phyloP scores from a whole-genome alignment of 2,329 filamentous ascomycete genomes.

The Mollisiaceae sp. region DNA sequence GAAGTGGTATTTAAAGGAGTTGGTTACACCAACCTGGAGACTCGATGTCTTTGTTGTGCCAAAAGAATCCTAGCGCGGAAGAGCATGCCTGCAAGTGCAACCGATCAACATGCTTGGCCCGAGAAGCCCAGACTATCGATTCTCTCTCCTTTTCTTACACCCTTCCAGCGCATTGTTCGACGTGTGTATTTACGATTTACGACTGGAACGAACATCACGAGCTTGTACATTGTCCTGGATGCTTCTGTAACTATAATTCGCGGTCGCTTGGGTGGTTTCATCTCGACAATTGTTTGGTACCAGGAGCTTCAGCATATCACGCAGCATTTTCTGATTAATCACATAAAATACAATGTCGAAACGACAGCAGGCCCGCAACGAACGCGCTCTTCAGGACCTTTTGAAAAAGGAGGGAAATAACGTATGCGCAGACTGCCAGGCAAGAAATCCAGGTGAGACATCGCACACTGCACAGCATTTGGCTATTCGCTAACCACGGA shows the following conservation, averaged over 20 bases:
- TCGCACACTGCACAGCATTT: neutral
- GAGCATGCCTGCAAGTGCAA: conserved; percentile 1
- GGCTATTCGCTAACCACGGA: conserved; percentile 23
- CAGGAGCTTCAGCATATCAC: conserved; percentile 5
- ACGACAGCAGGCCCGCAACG: conserved; percentile 97
- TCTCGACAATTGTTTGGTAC: conserved; percentile 1
- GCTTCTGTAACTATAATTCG: conserved; percentile 27
- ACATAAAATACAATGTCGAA: conserved; percentile 69
- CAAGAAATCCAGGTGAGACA: conserved; percentile 83
- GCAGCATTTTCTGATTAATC: conserved; percentile 23
- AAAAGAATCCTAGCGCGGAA: neutral
- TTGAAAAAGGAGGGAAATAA: conserved; percentile 89
- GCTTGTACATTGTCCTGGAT: conserved; percentile 29
- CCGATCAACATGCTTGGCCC: neutral
- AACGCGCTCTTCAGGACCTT: conserved; percentile 87
- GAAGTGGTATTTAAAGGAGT: neutral
- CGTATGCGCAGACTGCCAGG: conserved; percentile 89
- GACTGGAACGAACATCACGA: conserved; percentile 32
- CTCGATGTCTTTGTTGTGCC: neutral
- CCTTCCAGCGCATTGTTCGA: conserved; percentile 4
- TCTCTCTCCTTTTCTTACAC: conserved; percentile 11
- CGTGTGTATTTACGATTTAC: conserved; percentile 19
- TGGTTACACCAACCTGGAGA: neutral
- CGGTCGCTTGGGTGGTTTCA: conserved; percentile 10
- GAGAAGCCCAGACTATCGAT: conserved; percentile 8